Base-by-base conservation (phyloP, 352 stramenopile species). In the Peronospora belbahrii region DNA sequence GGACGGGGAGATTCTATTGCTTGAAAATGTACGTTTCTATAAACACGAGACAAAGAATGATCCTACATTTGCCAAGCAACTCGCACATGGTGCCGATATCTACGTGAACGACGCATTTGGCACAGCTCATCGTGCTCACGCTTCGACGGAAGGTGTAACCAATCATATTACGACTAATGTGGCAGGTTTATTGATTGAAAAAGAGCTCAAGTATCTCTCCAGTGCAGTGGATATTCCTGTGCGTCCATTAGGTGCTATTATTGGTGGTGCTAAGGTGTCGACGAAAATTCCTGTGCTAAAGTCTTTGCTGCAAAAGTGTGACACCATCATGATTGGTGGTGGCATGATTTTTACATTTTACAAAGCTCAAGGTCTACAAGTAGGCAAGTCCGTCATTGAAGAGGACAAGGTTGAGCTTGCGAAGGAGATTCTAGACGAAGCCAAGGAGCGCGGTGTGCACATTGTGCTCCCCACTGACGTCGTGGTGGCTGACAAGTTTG, bases 31-130 rank as follows among this genome's bases (percentile, higher is more conserved):
- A 31, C 93, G 96, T 14, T 99, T 98, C 83, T 97, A 98, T 84
- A 94, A 96, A 66, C 85, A 98, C 63, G 95, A 99, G 72, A 90
- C 81, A 42, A 96, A 97, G 80, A 98, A 98, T 74, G 91, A 98
- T 41, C 39, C 81, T 17, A 82, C 67, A 41, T 98, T 98, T 52
- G 91, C 95, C 48, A 83, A 97, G 69, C 83, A 97, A 65, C 80
- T 99, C 48, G 90, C 94, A 13, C 79, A 90, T 60, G 72, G 72
- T 33, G 94, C 94, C 46, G 89, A 98, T 46, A 59, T 98, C 39
- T 99, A 90, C 68, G 95, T 99, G 30, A 99, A 99, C 66, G 96
- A 99, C 67, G 96, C 96, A 6, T 99, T 99, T 64, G 96, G 96
- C 44, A 98, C 95, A 24, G 96, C 95, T 34, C 96, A 99, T 69